Conservation (phyloP, 441 rosid genomes). For the Adansonia gregorii region DNA sequence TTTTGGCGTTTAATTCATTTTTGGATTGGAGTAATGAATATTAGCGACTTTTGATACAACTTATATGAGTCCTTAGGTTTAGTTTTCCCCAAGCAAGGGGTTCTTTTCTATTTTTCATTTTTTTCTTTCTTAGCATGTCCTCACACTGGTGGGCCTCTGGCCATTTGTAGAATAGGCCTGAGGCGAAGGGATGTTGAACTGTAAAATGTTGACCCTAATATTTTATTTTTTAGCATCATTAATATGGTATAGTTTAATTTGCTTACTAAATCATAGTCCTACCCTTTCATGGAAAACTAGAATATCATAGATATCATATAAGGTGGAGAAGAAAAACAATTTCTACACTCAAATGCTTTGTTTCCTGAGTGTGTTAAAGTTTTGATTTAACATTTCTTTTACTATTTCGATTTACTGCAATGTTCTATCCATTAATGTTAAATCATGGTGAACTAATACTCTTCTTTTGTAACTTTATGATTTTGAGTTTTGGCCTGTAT, state of each 20-base stretch:
- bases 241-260: not conserved
- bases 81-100: not conserved
- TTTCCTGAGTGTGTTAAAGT: not conserved
- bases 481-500: slow-evolving; percentile 11
- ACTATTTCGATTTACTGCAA: not conserved
- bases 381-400: not conserved
- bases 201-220: not conserved
- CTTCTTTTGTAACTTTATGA: not conserved
- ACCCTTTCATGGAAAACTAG: not conserved
- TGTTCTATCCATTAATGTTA: not conserved
- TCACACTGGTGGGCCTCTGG: not conserved
- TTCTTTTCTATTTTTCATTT: not conserved
- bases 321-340: not conserved
- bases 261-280: slow-evolving; percentile 1
- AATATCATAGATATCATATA: not conserved
- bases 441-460: not conserved
- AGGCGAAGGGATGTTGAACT: too few species aligned
- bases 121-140: not conserved
- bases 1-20: not conserved
- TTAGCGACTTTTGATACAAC: not conserved
- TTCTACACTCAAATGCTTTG: not conserved
- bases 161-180: not conserved
- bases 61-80: not conserved
- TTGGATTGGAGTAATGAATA: not conserved
- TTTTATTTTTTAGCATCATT: slow-evolving; percentile 6